These are phyloP conservation scores for Hypoxylon rubiginosum DNA, from an alignment of 2,329 filamentous ascomycete species.

Conservation along the genomic window DNA sequence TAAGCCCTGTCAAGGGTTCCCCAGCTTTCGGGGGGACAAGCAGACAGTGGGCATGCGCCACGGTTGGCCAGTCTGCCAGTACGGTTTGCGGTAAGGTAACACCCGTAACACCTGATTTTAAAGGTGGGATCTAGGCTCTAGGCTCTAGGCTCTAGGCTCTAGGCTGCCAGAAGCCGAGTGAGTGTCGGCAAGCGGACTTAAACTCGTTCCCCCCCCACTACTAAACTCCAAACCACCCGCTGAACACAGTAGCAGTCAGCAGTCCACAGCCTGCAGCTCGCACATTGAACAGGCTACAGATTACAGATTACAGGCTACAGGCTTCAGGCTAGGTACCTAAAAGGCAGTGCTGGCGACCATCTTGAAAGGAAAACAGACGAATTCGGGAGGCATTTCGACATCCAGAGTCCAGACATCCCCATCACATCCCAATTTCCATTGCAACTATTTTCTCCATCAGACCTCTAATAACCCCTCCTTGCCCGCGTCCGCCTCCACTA, in stretches of 20 bases:
- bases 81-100: constrained; percentile 1
- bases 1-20: constrained; percentile 39
- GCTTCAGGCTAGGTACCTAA: constrained; percentile 11
- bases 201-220: constrained; percentile 25
- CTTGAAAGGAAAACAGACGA: not conserved
- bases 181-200: constrained; percentile 36
- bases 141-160: not conserved
- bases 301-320: not conserved
- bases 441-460: not conserved
- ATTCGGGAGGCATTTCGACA: not conserved
- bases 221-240: constrained; percentile 12
- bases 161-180: constrained; percentile 27
- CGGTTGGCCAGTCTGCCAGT: constrained; percentile 27
- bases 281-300: not conserved
- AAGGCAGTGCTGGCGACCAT: not conserved
- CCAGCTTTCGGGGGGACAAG: constrained; percentile 37
- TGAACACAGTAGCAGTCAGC: constrained; percentile 8
- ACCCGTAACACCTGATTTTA: constrained; percentile 22
- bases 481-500: constrained; percentile 26
- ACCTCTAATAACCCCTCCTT: constrained; percentile 34
- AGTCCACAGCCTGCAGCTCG: not conserved
- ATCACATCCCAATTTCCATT: not conserved
- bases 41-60: constrained; percentile 23
- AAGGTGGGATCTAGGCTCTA: constrained; percentile 4
- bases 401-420: too few species aligned